These are phyloP conservation scores for Microstroma glucosiphilum DNA, from an alignment of 1,284 basidiomycete species.

Conservation along the genomic window DNA sequence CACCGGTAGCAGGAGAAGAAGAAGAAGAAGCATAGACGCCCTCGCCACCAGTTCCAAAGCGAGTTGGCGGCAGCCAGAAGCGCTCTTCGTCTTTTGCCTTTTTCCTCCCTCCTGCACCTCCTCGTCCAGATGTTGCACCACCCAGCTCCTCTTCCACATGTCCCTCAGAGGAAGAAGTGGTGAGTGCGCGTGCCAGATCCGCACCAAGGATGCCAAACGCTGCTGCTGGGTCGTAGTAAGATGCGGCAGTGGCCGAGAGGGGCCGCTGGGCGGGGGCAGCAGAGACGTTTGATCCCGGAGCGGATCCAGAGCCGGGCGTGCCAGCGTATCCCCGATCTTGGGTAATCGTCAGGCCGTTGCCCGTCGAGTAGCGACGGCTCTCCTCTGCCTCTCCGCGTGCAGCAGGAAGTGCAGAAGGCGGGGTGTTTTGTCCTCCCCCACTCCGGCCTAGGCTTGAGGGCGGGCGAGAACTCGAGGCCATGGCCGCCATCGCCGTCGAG, in stretches of 20 bases:
- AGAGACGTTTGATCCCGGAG: neutral
- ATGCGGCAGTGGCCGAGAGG: neutral
- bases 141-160: neutral
- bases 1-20: no score
- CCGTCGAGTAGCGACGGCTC: neutral
- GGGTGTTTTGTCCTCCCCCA: neutral
- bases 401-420: neutral
- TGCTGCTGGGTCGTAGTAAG: neutral
- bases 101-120: neutral
- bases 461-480: neutral
- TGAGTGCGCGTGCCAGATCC: constrained; percentile 14
- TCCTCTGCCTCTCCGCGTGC: no score
- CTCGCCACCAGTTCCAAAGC: neutral
- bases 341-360: neutral
- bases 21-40: neutral
- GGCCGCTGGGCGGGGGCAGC: neutral
- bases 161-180: neutral
- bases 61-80: constrained; percentile 12
- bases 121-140: no score
- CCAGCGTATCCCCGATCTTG: neutral
- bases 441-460: neutral
- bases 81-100: constrained; percentile 4
- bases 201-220: constrained; percentile 13
- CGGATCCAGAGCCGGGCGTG: neutral
- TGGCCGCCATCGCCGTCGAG: constrained; percentile 25